Conservation (phyloP, 2,329 filamentous ascomycete species). For the Laburnicola sp. region DNA sequence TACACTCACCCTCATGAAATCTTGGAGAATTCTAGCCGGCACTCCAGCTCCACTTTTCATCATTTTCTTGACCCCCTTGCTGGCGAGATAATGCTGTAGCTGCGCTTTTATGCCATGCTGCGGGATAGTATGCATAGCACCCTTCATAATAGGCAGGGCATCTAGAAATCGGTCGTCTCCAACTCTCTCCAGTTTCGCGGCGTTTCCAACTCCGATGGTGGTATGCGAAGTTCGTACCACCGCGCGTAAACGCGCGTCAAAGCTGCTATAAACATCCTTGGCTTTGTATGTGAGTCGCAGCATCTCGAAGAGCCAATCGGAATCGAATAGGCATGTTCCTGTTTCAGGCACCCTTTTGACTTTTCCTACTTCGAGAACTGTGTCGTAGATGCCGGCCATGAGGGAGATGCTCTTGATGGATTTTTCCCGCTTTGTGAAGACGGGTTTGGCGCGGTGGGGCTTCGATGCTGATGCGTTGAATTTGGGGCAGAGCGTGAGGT, state of each 20-base stretch:
- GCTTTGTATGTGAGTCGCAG: constrained; percentile 8
- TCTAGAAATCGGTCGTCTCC: neutral
- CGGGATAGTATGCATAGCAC: neutral
- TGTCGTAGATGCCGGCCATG: neutral
- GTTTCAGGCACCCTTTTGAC: neutral
- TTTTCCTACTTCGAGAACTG: neutral
- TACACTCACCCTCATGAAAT: neutral
- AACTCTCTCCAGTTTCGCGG: constrained; percentile 1
- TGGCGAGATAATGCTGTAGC: no score
- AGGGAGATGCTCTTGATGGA: neutral
- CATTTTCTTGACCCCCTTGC: no score
- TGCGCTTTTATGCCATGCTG: neutral
- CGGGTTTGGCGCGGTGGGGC: neutral
- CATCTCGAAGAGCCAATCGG: constrained; percentile 3
- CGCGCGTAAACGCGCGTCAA: constrained; percentile 5
- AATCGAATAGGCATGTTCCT: neutral
- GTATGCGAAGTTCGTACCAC: neutral
- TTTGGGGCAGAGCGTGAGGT: constrained; percentile 10
- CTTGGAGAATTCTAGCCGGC: no score
- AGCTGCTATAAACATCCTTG: neutral
- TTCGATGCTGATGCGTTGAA: constrained; percentile 5
- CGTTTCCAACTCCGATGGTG: constrained; percentile 7
- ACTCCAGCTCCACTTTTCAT: neutral
- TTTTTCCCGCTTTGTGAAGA: neutral
- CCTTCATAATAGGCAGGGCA: neutral